Conservation (phyloP, 2,329 filamentous ascomycete species). For the Trichoderma pleuroti region DNA sequence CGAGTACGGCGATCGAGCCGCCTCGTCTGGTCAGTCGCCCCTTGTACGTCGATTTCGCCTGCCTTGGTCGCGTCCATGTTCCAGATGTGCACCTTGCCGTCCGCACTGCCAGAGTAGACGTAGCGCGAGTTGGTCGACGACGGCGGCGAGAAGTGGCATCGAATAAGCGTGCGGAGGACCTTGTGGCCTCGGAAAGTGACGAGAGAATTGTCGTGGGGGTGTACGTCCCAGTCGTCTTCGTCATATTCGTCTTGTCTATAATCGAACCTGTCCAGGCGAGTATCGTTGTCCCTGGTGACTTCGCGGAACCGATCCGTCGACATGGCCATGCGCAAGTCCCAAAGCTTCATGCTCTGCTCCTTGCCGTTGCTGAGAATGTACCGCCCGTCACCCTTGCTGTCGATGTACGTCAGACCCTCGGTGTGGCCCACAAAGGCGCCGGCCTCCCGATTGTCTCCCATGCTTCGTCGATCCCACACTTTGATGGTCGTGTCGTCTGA, state of each 20-base stretch:
- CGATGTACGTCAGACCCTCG: slow-evolving; percentile 65
- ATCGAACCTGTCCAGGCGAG: slow-evolving; percentile 60
- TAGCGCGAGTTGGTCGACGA: slow-evolving; percentile 84
- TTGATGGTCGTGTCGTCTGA: slow-evolving; percentile 93
- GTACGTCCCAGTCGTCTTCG: slow-evolving; percentile 54
- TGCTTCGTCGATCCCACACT: slow-evolving; percentile 92
- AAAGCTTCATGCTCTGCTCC: slow-evolving; percentile 95
- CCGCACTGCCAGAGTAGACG: slow-evolving; percentile 86
- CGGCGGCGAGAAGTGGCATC: slow-evolving; percentile 91
- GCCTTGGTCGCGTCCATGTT: slow-evolving; percentile 88
- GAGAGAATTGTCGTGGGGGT: slow-evolving; percentile 82
- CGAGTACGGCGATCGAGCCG: slow-evolving; percentile 53
- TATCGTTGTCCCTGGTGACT: slow-evolving; percentile 54
- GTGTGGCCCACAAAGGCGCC: slow-evolving; percentile 65
- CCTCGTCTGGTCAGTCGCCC: slow-evolving; percentile 62
- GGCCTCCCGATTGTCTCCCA: slow-evolving; percentile 73
- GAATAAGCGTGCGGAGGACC: slow-evolving; percentile 84
- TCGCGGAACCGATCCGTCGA: slow-evolving; percentile 60
- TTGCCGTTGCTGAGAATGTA: slow-evolving; percentile 94
- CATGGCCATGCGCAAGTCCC: slow-evolving; percentile 91
- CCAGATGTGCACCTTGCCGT: slow-evolving; percentile 87
- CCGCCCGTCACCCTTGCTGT: slow-evolving; percentile 66
- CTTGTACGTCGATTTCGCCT: slow-evolving; percentile 70
- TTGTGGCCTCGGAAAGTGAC: slow-evolving; percentile 91
- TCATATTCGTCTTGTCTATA: slow-evolving; percentile 69